These are phyloP conservation scores for Pythium rhizo-oryzae DNA, from an alignment of 352 stramenopile species.

Conservation along the genomic window DNA sequence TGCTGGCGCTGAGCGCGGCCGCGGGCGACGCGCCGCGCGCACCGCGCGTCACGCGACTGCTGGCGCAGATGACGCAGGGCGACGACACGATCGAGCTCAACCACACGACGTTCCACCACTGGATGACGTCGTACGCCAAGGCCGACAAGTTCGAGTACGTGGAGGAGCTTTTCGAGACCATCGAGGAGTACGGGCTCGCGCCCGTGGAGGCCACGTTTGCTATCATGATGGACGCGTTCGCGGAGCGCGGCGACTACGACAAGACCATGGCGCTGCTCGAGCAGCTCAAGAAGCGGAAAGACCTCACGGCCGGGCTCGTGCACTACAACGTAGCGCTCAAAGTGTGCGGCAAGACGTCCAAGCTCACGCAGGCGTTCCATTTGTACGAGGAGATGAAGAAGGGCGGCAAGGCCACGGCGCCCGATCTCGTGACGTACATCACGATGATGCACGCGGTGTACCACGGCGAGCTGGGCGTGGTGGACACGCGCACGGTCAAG, in stretches of 20 bases:
- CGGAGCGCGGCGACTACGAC: conserved; percentile 61
- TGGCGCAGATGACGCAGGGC: conserved; percentile 56
- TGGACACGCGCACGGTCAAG: conserved; percentile 77
- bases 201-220: conserved; percentile 67
- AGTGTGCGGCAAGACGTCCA: conserved; percentile 64
- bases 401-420: conserved; percentile 36
- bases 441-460: conserved; percentile 90
- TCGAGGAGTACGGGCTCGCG: conserved; percentile 49
- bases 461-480: conserved; percentile 67
- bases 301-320: conserved; percentile 34
- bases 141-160: conserved; percentile 49
- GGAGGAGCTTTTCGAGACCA: conserved; percentile 58
- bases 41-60: conserved; percentile 46
- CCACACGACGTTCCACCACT: conserved; percentile 70
- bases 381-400: conserved; percentile 87
- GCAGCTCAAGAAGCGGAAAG: conserved; percentile 42
- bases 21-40: conserved; percentile 38
- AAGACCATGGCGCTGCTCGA: conserved; percentile 54
- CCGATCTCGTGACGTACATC: conserved; percentile 81
- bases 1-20: conserved; percentile 55
- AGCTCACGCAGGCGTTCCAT: conserved; percentile 74
- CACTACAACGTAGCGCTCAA: conserved; percentile 88
- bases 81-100: conserved; percentile 51
- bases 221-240: conserved; percentile 77
- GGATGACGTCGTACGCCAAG: conserved; percentile 72